These are phyloP conservation scores for Pythium folliculosum DNA, from an alignment of 352 stramenopile genomes.

Conservation along the genomic window DNA sequence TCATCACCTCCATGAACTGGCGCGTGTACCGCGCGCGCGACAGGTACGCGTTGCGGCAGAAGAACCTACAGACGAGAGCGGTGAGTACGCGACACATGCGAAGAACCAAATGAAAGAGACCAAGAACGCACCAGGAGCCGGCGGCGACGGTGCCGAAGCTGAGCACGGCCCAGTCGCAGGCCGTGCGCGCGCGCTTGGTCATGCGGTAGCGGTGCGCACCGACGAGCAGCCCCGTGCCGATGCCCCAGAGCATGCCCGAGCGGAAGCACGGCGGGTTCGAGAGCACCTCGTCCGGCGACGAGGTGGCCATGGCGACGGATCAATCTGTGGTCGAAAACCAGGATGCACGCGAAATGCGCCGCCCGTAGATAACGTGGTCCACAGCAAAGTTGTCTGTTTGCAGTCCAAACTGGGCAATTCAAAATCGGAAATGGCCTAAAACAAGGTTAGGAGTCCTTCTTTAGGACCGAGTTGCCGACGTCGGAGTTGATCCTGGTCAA, in stretches of 20 bases:
- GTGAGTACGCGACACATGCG: neutral
- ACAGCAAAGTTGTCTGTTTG: neutral
- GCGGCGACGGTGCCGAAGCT: conserved; percentile 60
- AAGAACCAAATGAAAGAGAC: neutral
- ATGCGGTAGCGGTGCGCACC: conserved; percentile 73
- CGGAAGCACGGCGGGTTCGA: conserved; percentile 82
- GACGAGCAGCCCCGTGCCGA: conserved; percentile 56
- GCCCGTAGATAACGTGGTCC: conserved; percentile 3
- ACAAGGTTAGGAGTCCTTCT: neutral
- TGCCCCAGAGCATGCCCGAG: conserved; percentile 77
- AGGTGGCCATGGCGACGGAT: conserved; percentile 14
- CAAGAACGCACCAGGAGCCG: conserved; percentile 48
- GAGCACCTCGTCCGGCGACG: conserved; percentile 43
- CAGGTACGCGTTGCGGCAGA: conserved; percentile 62
- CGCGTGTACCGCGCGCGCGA: conserved; percentile 58
- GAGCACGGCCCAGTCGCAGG: conserved; percentile 67
- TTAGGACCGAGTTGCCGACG: neutral
- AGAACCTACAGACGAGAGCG: conserved; percentile 35
- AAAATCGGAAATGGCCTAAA: neutral
- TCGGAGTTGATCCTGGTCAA: conserved; percentile 16
- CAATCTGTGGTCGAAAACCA: neutral
- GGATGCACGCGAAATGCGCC: neutral
- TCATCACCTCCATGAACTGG: conserved; percentile 86
- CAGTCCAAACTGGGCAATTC: neutral
- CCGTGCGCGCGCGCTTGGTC: conserved; percentile 48